Base-by-base conservation (phyloP, 371 early-diverging fungal species). In the Saksenaea vasiformis region DNA sequence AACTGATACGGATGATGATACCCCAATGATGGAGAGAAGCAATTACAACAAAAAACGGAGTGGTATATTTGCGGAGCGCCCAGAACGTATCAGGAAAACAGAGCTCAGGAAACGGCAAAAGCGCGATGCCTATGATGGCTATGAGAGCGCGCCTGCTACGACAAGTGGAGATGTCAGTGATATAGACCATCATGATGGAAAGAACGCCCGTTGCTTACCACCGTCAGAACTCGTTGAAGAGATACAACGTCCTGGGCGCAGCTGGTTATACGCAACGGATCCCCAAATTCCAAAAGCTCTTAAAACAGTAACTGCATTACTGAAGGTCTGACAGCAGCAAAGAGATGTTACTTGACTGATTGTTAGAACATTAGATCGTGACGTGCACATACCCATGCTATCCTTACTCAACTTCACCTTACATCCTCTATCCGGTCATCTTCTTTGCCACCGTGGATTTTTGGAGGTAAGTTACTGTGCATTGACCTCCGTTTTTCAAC, bases 381-480 rank as follows among this genome's bases (percentile, higher is more conserved):
- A 73, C 78, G 1, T 82, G 79, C 43, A 73, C 72, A 13, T 75
- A 73, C 54, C 68, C 78, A 15, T 82, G 82, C 27, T 65, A 76
- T 11, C 82, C 82, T 8, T 82, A 79, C 58, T 66, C 76, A 11
- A 61, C 74, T 26, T 60, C 62, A 22, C 69, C 79, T 3, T 31
- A 37, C 17, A 57, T 70, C 17, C 63, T 82, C 11, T 82, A 77
- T 54, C 76, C 79, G 0, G 64, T 79, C 7, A 51, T 79, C 1
- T 28, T 78, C 9, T 60, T 82, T 35, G 82, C 82, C 4, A 55
- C 68, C 9, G 36, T 79, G 17, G 82, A 82, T 65, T 76, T 82
- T 35, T 79, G 78, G 74, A 69, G 69, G 75, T 67, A 67, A 67
- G 69, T 41, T 3, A 38, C 15, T 28, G n/a, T 39, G 39, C 5